A percentile compares a stretch with the other conserved stretches of the same genome.
Conservation (phyloP, 2,329 filamentous ascomycete species). For the Neoarthrinium moseri region DNA sequence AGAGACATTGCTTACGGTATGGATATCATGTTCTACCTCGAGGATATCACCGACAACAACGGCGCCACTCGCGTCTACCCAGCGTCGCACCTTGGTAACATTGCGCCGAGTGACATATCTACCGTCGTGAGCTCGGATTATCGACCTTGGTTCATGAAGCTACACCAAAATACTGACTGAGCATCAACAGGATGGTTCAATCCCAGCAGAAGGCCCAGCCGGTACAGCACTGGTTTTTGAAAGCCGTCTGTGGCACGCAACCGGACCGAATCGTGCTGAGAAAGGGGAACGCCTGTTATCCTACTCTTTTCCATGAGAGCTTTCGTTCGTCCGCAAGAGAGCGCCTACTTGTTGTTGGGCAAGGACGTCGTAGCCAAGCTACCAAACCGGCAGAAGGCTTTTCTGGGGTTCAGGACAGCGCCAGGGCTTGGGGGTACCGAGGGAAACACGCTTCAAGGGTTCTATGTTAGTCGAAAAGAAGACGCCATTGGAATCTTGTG, state of each 20-base stretch:
- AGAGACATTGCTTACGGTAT: slow-evolving; percentile 22
- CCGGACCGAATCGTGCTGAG: slow-evolving; percentile 20
- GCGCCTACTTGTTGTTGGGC: slow-evolving; percentile 24
- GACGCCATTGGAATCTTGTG: background rate
- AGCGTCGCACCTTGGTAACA: slow-evolving; percentile 17
- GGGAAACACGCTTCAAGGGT: background rate
- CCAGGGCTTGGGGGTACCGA: background rate
- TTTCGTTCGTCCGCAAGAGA: slow-evolving; percentile 27
- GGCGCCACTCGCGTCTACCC: slow-evolving; percentile 27
- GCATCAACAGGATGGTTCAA: slow-evolving; percentile 14
- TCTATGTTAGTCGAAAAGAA: background rate
- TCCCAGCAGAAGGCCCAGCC: slow-evolving; percentile 22
- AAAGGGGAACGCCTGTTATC: background rate
- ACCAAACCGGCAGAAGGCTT: slow-evolving; percentile 19
- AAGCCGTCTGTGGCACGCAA: slow-evolving; percentile 26
- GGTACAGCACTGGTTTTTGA: slow-evolving; percentile 25
- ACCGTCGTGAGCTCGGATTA: slow-evolving; percentile 10
- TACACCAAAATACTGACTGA: too few species aligned
- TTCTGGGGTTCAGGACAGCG: slow-evolving; percentile 14
- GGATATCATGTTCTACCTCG: slow-evolving; percentile 24
- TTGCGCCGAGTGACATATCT: slow-evolving; percentile 22
- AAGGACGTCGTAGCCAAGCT: slow-evolving; percentile 24
- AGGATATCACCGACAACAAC: slow-evolving; percentile 31
- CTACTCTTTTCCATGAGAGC: slow-evolving; percentile 26
- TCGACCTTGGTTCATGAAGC: too few species aligned